phyloP scores from a whole-genome alignment of 345 rosid genomes.

The Leavenworthia alabamica region DNA sequence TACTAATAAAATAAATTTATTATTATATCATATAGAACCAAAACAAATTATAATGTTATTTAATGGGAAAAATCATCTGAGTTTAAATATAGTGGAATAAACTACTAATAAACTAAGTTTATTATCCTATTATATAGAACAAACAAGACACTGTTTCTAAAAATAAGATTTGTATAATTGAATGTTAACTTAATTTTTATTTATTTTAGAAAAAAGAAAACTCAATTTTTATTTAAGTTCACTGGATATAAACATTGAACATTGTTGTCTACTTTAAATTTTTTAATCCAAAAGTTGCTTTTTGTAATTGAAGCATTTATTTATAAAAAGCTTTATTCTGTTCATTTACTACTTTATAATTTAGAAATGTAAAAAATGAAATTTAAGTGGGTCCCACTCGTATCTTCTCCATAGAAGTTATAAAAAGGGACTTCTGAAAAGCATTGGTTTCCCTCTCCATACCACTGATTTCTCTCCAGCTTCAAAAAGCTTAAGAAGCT shows the following conservation, averaged over 20 bases:
- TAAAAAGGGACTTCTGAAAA: not conserved
- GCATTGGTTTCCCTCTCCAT: no score
- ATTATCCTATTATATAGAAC: no score
- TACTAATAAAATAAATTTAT: no score
- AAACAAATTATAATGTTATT: no score
- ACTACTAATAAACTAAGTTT: no score
- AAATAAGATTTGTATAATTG: not conserved
- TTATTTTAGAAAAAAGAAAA: no score
- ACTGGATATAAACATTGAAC: not conserved
- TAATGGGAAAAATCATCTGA: no score
- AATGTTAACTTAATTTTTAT: not conserved
- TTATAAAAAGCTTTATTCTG: not conserved
- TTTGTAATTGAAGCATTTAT: not conserved
- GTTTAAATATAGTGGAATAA: no score
- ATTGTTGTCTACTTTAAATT: not conserved
- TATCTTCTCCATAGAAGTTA: not conserved
- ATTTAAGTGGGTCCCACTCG: not conserved
- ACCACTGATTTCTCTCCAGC: no score
- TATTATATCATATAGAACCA: no score
- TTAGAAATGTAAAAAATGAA: not conserved
- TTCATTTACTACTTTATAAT: no score
- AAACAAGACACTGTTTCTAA: not conserved
- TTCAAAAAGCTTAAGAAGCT: no score
- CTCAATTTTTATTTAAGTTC: not conserved
- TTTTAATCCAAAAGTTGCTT: not conserved